Evolutionary conservation across 2,329 filamentous ascomycete genomes (phyloP), one percentile per base, ranked within the genome.

Genomic region (Lanzia echinophila): DNA sequence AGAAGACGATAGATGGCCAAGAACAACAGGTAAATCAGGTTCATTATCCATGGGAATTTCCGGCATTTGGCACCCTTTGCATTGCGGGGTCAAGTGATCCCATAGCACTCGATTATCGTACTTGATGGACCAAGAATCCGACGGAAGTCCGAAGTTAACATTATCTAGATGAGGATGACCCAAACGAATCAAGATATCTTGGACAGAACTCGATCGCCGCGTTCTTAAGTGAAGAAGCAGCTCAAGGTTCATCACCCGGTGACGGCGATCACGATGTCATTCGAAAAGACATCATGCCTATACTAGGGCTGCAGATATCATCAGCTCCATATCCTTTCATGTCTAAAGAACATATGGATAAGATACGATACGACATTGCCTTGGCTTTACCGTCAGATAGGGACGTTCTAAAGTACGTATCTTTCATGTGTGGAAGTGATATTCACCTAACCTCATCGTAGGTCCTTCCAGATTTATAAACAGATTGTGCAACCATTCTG

Each of bases 131-230:
- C 32, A 13, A 17, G 36, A 47, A 38, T 19, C 36, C 50, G 44
- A 53, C 47, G 24, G 44, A 48, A 48, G 36, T 53, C 19, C 24
- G 24, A 53, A 48, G 44, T 45, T 45, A 20, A 52, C 53, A 20
- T 46, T 22, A 28, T 20, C 19, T 43, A 68, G 76, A 78, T 54
- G 81, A 84, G 54, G 72, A 77, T 24, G 81, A 84, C 50, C 67
- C 72, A 49, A 71, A 73, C 50, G 77, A 80, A 55, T 78, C 81
- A 45, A 75, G 82, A 41, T 86, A 84, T 66, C 74, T 86, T 33
- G 82, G 82, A 28, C 80, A 85, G 63, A 86, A 86, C 67, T 84
- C 81, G 65, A 86, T 85, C 52, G 82, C 82, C 7, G 82, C 81
- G n/a, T 70, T 86, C 34, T 70, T 86, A 38, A 75, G 81, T 55